Evolutionary conservation across 2,329 filamentous ascomycete genomes (phyloP).

Genomic region (Pestalotiopsis sp.): DNA sequence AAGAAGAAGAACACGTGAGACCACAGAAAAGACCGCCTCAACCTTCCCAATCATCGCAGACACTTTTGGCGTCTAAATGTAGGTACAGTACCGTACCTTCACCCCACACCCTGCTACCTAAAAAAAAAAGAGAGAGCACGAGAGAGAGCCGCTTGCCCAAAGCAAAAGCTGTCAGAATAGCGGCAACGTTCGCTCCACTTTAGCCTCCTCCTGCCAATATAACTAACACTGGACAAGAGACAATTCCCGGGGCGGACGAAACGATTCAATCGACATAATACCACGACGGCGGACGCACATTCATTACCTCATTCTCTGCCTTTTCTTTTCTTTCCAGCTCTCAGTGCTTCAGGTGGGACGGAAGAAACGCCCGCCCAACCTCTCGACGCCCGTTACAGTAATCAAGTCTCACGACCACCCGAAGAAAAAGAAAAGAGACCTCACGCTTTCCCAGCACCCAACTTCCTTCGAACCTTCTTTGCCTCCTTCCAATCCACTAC

Average conservation of each 20-base stretch:
- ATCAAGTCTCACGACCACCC: background rate
- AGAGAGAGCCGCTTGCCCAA: background rate
- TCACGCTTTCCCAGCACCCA: background rate
- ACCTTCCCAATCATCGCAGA: background rate
- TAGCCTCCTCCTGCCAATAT: background rate
- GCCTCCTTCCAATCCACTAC: background rate
- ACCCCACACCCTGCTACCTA: background rate
- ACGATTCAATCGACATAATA: background rate
- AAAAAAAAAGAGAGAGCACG: background rate
- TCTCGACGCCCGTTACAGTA: background rate
- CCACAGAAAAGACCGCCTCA: background rate
- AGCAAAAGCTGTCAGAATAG: background rate
- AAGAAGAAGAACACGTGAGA: background rate
- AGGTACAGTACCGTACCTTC: background rate
- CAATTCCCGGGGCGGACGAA: background rate
- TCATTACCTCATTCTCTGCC: too few relatives aligned
- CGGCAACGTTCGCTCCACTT: slow-evolving; percentile 1
- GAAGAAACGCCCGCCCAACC: background rate
- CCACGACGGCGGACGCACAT: background rate
- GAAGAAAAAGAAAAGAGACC: background rate
- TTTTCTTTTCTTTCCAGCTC: background rate
- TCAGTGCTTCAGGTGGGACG: background rate
- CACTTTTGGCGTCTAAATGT: background rate
- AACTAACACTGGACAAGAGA: background rate
- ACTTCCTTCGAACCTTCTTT: background rate